Conservation (phyloP, 495 filamentous ascomycete species). For the Penicillium chermesinum region DNA sequence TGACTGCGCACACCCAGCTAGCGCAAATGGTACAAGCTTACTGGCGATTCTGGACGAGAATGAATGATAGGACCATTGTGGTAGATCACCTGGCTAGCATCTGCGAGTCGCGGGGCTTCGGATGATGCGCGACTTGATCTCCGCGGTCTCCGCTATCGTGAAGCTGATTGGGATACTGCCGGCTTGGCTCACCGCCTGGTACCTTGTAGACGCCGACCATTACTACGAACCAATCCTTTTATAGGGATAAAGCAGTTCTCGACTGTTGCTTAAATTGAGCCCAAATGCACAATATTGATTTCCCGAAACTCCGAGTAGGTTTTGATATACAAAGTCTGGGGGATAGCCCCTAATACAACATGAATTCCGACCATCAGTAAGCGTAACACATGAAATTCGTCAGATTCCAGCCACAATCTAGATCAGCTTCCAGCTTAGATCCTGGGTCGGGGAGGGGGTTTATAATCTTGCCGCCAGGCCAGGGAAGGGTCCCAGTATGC, state of each 20-base stretch:
- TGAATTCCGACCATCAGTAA: conserved; percentile 12
- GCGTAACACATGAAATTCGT: conserved; percentile 27
- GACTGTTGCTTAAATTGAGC: background rate
- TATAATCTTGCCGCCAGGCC: too few relatives aligned
- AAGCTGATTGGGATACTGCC: conserved; percentile 34
- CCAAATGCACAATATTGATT: background rate
- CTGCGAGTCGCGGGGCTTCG: conserved; percentile 12
- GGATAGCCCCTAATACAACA: background rate
- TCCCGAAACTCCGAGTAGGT: background rate
- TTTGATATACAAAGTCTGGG: background rate
- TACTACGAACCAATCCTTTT: background rate
- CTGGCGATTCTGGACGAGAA: conserved; percentile 96
- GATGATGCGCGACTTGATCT: conserved; percentile 18
- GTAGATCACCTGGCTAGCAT: conserved; percentile 20
- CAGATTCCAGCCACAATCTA: conserved; percentile 8
- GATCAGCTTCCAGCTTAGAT: too few relatives aligned
- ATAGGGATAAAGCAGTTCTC: background rate
- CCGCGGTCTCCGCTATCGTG: conserved; percentile 23
- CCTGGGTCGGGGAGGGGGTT: too few relatives aligned
- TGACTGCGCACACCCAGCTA: background rate
- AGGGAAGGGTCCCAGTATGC: background rate
- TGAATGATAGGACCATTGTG: conserved; percentile 84
- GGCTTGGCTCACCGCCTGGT: conserved; percentile 19
- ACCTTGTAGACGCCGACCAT: background rate
- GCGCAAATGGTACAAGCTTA: conserved; percentile 38